Percentiles rank a stretch among this genome's conserved stretches.
Conservation (phyloP, 2,329 filamentous ascomycete genomes). For the Curvularia hawaiiensis region DNA sequence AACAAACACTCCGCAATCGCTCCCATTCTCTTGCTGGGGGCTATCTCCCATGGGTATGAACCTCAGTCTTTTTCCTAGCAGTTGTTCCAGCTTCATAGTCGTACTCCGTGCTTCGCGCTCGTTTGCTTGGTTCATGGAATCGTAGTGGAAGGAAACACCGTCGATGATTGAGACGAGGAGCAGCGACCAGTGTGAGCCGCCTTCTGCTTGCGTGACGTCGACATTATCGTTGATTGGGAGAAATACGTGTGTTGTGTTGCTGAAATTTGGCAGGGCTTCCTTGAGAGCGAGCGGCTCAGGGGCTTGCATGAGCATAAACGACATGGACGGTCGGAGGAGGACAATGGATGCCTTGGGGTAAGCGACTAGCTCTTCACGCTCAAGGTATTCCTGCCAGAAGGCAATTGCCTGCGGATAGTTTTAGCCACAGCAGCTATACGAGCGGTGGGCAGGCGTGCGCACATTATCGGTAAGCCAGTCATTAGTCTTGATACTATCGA, state of each 20-base stretch:
- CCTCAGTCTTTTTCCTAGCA: slow-evolving; percentile 70
- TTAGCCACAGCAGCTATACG: slow-evolving; percentile 7
- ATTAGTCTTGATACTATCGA: slow-evolving; percentile 77
- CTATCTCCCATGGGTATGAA: slow-evolving; percentile 85
- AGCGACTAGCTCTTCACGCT: slow-evolving; percentile 80
- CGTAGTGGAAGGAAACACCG: slow-evolving; percentile 94
- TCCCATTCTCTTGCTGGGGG: slow-evolving; percentile 89
- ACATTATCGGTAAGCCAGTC: slow-evolving; percentile 99
- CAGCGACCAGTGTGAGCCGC: slow-evolving; percentile 92
- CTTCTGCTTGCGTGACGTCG: slow-evolving; percentile 79
- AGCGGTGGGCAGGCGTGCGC: slow-evolving; percentile 23
- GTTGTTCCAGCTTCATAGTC: slow-evolving; percentile 68
- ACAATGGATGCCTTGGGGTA: slow-evolving; percentile 86
- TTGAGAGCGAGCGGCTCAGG: slow-evolving; percentile 61
- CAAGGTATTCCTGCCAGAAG: slow-evolving; percentile 97
- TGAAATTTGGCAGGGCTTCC: slow-evolving; percentile 80
- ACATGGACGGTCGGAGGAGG: slow-evolving; percentile 90
- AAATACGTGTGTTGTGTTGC: slow-evolving; percentile 86
- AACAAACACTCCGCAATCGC: slow-evolving; percentile 94
- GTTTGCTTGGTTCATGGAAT: slow-evolving; percentile 80
- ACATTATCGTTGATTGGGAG: slow-evolving; percentile 93
- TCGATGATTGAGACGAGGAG: slow-evolving; percentile 89
- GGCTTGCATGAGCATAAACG: slow-evolving; percentile 84
- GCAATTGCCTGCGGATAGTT: slow-evolving; percentile 74
- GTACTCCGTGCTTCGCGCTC: slow-evolving; percentile 72